phyloP scores from a whole-genome alignment of 768 basidiomycete genomes.

The Panus rudis region DNA sequence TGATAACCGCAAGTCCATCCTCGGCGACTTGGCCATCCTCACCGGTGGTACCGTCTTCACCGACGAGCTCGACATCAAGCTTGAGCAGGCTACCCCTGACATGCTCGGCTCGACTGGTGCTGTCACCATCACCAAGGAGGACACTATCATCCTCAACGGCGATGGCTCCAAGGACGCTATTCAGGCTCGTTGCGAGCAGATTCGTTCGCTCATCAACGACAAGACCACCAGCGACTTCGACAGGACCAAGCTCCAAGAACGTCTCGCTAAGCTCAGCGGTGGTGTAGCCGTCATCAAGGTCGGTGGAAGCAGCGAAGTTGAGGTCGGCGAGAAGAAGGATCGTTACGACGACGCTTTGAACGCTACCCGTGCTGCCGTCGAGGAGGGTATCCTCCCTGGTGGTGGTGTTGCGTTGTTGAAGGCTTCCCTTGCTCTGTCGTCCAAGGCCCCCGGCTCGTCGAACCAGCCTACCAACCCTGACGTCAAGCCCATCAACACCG shows the following conservation, averaged over 20 bases:
- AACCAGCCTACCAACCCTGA: slow-evolving; percentile 38
- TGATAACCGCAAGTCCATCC: slow-evolving; percentile 97
- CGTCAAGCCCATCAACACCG: slow-evolving; percentile 63
- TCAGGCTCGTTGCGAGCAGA: slow-evolving; percentile 91
- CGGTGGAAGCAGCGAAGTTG: slow-evolving; percentile 88
- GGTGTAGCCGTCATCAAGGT: slow-evolving; percentile 99
- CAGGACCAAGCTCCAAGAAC: slow-evolving; percentile 91
- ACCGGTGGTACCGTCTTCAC: slow-evolving; percentile 98
- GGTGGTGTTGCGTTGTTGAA: slow-evolving; percentile 93
- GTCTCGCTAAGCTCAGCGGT: slow-evolving; percentile 91
- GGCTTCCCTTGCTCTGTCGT: slow-evolving; percentile 64
- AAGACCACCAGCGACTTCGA: slow-evolving; percentile 88
- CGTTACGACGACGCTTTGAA: slow-evolving; percentile 95
- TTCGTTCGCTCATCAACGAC: slow-evolving; percentile 78
- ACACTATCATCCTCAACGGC: slow-evolving; percentile 94
- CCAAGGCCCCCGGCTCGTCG: slow-evolving; percentile 26
- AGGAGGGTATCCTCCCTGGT: slow-evolving; percentile 97
- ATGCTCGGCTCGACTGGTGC: slow-evolving; percentile 87
- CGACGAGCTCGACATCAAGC: slow-evolving; percentile 88
- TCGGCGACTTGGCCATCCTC: slow-evolving; percentile 94
- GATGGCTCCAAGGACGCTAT: slow-evolving; percentile 87
- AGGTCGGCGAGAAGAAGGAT: slow-evolving; percentile 99
- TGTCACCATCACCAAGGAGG: slow-evolving; percentile 95
- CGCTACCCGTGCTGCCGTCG: slow-evolving; percentile 96
- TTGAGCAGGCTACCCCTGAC: slow-evolving; percentile 83